Conservation (phyloP, 2,329 filamentous ascomycete species). For the Pseudopyrenochaeta lycopersici region DNA sequence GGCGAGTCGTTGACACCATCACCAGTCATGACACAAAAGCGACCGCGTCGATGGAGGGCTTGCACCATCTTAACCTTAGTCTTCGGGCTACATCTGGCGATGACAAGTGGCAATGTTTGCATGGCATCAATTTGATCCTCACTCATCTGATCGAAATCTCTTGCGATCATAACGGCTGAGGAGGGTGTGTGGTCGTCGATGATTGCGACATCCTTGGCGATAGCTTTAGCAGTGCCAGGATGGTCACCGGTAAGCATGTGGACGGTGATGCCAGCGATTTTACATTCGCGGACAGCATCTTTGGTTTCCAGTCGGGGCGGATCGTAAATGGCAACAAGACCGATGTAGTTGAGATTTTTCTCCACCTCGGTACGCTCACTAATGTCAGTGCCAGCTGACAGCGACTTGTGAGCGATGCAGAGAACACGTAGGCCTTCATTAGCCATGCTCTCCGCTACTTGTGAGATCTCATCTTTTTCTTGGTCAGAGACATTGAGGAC, state of each 20-base stretch:
- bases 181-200: constrained; percentile 35
- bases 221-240: constrained; percentile 56
- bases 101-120: constrained; percentile 53
- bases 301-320: constrained; percentile 84
- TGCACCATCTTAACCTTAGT: constrained; percentile 60
- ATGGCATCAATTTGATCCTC: constrained; percentile 55
- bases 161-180: constrained; percentile 53
- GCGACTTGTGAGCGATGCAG: constrained; percentile 48
- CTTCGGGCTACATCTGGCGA: constrained; percentile 57
- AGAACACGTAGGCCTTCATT: constrained; percentile 50
- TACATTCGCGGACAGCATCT: constrained; percentile 56
- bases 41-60: constrained; percentile 48
- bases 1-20: constrained; percentile 54
- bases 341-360: constrained; percentile 74
- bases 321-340: constrained; percentile 87
- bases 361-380: constrained; percentile 69
- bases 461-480: constrained; percentile 37
- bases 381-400: constrained; percentile 38
- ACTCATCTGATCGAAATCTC: constrained; percentile 55
- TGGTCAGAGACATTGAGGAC: constrained; percentile 41
- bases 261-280: constrained; percentile 58
- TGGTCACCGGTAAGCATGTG: constrained; percentile 62
- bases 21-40: constrained; percentile 55
- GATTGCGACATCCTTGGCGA: constrained; percentile 58
- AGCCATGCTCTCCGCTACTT: constrained; percentile 48